phyloP scores from a whole-genome alignment of 2,329 filamentous ascomycete genomes.

The Calonectria pteridis region DNA sequence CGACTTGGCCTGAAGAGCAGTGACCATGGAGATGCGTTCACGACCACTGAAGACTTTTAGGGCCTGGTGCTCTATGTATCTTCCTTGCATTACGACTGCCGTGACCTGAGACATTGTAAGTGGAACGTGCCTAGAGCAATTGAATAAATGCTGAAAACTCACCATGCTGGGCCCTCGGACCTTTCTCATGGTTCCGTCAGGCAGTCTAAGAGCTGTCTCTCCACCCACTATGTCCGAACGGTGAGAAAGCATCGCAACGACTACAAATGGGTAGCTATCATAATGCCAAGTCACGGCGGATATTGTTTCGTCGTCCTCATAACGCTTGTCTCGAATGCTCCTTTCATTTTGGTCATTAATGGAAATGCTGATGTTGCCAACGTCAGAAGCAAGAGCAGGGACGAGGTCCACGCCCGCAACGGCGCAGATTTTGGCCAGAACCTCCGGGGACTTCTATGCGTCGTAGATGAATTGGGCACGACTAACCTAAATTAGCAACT shows the following conservation, averaged over 20 bases:
- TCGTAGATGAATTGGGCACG: conserved; percentile 10
- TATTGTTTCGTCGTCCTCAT: conserved; percentile 56
- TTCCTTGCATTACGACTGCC: conserved; percentile 73
- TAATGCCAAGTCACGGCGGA: conserved; percentile 73
- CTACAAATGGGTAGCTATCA: conserved; percentile 76
- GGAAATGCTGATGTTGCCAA: conserved; percentile 65
- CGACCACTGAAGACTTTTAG: conserved; percentile 68
- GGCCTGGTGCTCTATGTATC: conserved; percentile 76
- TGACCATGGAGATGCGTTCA: conserved; percentile 76
- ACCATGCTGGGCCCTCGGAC: conserved; percentile 70
- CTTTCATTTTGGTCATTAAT: conserved; percentile 52
- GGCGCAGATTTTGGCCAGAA: conserved; percentile 61
- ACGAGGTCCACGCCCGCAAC: conserved; percentile 68
- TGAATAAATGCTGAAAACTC: neutral
- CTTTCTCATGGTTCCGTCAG: conserved; percentile 65
- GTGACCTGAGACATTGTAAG: conserved; percentile 57
- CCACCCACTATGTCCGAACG: conserved; percentile 73
- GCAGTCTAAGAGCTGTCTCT: conserved; percentile 69
- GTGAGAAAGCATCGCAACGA: conserved; percentile 74
- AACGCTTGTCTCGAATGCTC: conserved; percentile 30
- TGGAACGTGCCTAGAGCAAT: conserved; percentile 45
- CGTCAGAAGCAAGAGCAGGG: conserved; percentile 65
- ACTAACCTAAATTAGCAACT: conserved; percentile 47
- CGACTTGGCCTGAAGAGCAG: conserved; percentile 71
- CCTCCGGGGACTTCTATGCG: conserved; percentile 57